Evolutionary conservation across 2,329 filamentous ascomycete species (phyloP).

Genomic region (Mycosphaerelloides madeirae): DNA sequence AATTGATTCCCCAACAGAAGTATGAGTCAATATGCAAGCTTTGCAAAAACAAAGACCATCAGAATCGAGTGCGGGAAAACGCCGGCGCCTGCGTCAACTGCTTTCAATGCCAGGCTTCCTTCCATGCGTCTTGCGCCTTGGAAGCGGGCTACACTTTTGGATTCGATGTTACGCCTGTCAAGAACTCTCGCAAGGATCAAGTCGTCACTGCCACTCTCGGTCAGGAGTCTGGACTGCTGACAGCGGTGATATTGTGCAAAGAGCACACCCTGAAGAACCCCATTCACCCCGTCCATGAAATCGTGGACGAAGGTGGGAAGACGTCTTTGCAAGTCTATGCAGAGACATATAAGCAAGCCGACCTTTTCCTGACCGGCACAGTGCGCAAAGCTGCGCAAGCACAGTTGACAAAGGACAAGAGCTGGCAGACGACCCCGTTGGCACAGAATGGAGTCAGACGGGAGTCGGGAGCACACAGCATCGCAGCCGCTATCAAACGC

Average conservation of each 20-base stretch:
- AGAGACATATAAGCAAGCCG: constrained; percentile 89
- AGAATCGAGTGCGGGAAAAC: constrained; percentile 25
- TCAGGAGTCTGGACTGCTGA: constrained; percentile 74
- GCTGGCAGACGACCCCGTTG: constrained; percentile 32
- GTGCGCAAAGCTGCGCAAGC: constrained; percentile 82
- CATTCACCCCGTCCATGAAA: constrained; percentile 74
- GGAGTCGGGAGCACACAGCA: constrained; percentile 34
- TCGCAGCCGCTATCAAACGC: constrained; percentile 29
- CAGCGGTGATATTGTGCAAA: constrained; percentile 86
- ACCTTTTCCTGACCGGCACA: constrained; percentile 82
- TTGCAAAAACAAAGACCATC: constrained; percentile 62
- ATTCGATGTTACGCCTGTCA: constrained; percentile 86
- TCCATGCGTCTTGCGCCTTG: constrained; percentile 88
- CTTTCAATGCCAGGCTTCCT: constrained; percentile 63
- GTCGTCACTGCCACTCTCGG: constrained; percentile 75
- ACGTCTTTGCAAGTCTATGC: constrained; percentile 84
- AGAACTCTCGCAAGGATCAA: constrained; percentile 79
- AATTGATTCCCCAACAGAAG: constrained; percentile 66
- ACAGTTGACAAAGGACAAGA: constrained; percentile 56
- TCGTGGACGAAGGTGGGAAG: constrained; percentile 63
- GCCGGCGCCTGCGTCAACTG: constrained; percentile 77
- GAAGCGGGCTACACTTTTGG: constrained; percentile 77
- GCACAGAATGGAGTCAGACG: constrained; percentile 34
- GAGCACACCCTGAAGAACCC: constrained; percentile 69
- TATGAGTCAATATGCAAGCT: constrained; percentile 78